Base-by-base conservation (phyloP, 73 alveolate species). In the Strombidium stylifer region DNA sequence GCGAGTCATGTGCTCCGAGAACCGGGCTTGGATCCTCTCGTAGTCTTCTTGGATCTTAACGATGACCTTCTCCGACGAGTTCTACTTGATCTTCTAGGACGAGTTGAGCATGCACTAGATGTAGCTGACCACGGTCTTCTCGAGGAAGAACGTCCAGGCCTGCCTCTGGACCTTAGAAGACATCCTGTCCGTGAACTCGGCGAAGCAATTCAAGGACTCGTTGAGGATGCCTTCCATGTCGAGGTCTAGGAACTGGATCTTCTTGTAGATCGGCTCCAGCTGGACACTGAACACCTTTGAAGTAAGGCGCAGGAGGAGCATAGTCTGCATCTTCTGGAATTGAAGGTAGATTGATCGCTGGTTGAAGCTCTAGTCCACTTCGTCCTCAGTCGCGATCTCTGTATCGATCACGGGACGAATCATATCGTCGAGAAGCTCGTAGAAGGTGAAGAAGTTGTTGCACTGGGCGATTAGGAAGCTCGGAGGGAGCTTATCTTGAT, bases 41-140 rank as follows among this genome's bases (percentile, higher is more conserved):
- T 39, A 56, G 36, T 74, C 85, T 28, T 28, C 65, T 39, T 71
- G 44, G 35, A 76, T 77, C 51, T 75, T 81, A 1, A 51, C 77
- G 10, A 72, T 48, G 0, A 76, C 75, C 12, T 24, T 56, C 27
- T 79, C 90, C 5, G 69, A 25, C 10, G 46, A 21, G 32, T 68
- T 79, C 49, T 39, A 32, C 31, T 65, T 75, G 10, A 76, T 84
- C 39, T 66, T 75, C 24, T 24, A 28, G 11, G 82, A 84, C n/a
- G 81, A 76, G 68, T 75, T 69, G 16, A 75, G 81, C 83, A 68
- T 67, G 56, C 75, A 45, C 30, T 79, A 68, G 20, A 79, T 69
- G 41, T 69, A 69, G 32, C 72, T 73, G 12, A 65, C 34, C 12
- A 62, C 83, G 16, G 94, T 65, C 42, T 71, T 45, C 47, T 69